phyloP scores from a whole-genome alignment of 2,329 filamentous ascomycete species.

The Zymoseptoria ardabiliae region DNA sequence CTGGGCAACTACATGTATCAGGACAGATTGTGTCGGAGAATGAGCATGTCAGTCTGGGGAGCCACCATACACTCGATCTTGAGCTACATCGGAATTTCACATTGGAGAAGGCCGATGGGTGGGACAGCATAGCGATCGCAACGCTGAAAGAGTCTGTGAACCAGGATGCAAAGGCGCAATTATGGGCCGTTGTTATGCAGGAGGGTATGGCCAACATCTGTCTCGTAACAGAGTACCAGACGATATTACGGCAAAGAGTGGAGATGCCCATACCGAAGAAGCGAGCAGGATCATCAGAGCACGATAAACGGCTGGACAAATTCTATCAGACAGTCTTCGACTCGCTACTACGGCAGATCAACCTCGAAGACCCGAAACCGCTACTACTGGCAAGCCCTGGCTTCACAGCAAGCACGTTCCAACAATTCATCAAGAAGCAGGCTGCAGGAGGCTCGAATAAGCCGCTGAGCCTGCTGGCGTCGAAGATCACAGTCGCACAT shows the following conservation, averaged over 20 bases:
- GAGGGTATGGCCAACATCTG: slow-evolving; percentile 80
- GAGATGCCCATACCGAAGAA: slow-evolving; percentile 63
- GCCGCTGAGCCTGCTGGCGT: slow-evolving; percentile 54
- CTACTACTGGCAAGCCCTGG: slow-evolving; percentile 83
- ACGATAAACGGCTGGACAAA: slow-evolving; percentile 50
- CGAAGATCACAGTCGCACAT: slow-evolving; percentile 67
- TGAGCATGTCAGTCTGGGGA: slow-evolving; percentile 58
- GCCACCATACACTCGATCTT: slow-evolving; percentile 69
- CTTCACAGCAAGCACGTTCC: slow-evolving; percentile 76
- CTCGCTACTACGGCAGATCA: slow-evolving; percentile 69
- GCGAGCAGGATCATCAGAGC: slow-evolving; percentile 53
- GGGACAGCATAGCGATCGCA: slow-evolving; percentile 81
- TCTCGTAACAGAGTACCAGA: slow-evolving; percentile 72
- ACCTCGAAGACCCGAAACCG: slow-evolving; percentile 62
- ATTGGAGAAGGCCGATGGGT: slow-evolving; percentile 73
- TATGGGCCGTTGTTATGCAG: slow-evolving; percentile 89
- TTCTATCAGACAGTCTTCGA: slow-evolving; percentile 75
- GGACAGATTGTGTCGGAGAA: slow-evolving; percentile 61
- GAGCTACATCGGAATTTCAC: slow-evolving; percentile 84
- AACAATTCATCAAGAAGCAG: slow-evolving; percentile 59
- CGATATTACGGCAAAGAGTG: slow-evolving; percentile 63
- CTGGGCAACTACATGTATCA: slow-evolving; percentile 60
- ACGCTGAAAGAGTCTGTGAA: slow-evolving; percentile 73
- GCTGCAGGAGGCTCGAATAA: slow-evolving; percentile 66
- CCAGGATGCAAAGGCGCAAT: slow-evolving; percentile 69